These are phyloP conservation scores for Diaporthe vexans DNA, from an alignment of 2,329 filamentous ascomycete species.

Conservation along the genomic window DNA sequence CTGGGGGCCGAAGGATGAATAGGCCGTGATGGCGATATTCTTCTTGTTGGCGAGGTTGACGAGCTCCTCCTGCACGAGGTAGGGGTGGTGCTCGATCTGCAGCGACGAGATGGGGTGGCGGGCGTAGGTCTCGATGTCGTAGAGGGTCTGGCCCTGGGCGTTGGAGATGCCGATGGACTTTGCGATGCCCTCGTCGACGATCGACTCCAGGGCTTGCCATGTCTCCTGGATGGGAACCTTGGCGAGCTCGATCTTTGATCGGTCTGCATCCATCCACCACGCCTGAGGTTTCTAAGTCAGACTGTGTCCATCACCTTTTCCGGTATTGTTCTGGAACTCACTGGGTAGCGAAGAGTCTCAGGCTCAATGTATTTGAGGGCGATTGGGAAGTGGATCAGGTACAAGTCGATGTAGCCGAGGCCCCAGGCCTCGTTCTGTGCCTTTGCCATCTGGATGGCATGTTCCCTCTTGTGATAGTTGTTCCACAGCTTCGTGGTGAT, in stretches of 20 bases:
- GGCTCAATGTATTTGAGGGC: not conserved
- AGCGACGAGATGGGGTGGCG: slow-evolving; percentile 11
- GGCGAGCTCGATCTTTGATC: not conserved
- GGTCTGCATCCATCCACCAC: slow-evolving; percentile 3
- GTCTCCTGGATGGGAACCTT: slow-evolving; percentile 3
- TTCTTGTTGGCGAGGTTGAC: not conserved
- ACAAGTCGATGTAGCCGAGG: slow-evolving; percentile 10
- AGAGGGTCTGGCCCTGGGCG: not conserved
- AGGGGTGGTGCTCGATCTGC: slow-evolving; percentile 15
- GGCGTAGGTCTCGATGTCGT: slow-evolving; percentile 14
- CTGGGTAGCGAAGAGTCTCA: not conserved
- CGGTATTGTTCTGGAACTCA: not conserved
- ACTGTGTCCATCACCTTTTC: not conserved
- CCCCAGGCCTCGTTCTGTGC: slow-evolving; percentile 3
- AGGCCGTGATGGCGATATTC: slow-evolving; percentile 8
- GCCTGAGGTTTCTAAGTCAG: not conserved
- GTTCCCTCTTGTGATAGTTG: not conserved
- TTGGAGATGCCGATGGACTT: slow-evolving; percentile 18
- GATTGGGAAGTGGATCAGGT: not conserved
- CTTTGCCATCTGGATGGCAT: slow-evolving; percentile 10
- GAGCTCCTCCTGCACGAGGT: slow-evolving; percentile 13
- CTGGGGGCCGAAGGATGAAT: not conserved
- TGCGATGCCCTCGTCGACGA: slow-evolving; percentile 11
- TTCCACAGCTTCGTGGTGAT: slow-evolving; percentile 14
- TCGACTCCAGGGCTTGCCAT: slow-evolving; percentile 4